Conservation (phyloP, 331 rosid genomes). For the Erythrophleum ivorense region DNA sequence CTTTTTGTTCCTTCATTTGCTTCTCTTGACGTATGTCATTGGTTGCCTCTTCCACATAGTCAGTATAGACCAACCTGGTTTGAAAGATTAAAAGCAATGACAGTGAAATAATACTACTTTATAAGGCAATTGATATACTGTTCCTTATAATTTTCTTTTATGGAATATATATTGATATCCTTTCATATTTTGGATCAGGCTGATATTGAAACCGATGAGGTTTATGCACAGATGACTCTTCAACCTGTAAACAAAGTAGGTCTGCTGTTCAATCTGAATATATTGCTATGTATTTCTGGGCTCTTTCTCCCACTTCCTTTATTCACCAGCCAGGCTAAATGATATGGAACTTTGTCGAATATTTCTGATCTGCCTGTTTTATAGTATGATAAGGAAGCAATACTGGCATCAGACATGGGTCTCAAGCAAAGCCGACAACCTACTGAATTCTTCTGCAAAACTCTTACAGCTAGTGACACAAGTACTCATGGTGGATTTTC, state of each 20-base stretch:
- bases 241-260: conserved; percentile 99
- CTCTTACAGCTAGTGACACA: conserved; percentile 98
- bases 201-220: conserved; percentile 96
- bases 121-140: conserved; percentile 11
- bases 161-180: not conserved
- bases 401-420: conserved; percentile 89
- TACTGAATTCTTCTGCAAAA: conserved; percentile 95
- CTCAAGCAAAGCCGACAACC: conserved; percentile 93
- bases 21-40: conserved; percentile 4
- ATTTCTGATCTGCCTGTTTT: conserved; percentile 42
- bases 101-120: not conserved
- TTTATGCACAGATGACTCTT: conserved; percentile 99
- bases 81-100: conserved; percentile 5
- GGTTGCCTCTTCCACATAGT: not conserved
- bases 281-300: conserved; percentile 21
- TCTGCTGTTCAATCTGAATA: conserved; percentile 59
- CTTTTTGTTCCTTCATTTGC: conserved; percentile 11
- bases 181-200: conserved; percentile 64
- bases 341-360: too few relatives aligned
- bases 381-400: conserved; percentile 92
- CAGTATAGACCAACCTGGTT: not conserved
- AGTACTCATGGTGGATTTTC: conserved; percentile 99
- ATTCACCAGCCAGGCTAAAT: conserved; percentile 22
- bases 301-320: conserved; percentile 16
- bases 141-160: not conserved